Evolutionary conservation across 306 rosid species (phyloP).

Genomic region (Cucurbita moschata): DNA sequence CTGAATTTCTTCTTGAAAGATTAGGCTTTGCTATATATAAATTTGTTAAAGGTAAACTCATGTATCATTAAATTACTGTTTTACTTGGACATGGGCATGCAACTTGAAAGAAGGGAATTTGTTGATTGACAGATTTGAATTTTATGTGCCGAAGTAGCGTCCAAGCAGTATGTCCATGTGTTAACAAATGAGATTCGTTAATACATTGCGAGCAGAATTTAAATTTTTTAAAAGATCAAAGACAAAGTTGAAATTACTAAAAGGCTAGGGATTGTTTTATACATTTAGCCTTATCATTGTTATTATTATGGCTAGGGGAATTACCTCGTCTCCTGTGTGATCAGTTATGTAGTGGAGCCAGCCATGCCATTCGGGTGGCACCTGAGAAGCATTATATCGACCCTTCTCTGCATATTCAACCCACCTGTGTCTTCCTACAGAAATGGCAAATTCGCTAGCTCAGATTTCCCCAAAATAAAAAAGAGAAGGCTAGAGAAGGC

Average conservation of each 20-base stretch:
- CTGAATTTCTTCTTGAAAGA: neutral
- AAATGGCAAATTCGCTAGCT: neutral
- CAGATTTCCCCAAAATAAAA: neutral
- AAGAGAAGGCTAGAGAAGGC: neutral
- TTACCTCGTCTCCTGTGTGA: constrained; percentile 93
- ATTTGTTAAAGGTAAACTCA: neutral
- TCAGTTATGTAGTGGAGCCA: constrained; percentile 91
- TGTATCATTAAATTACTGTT: neutral
- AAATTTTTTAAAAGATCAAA: neutral
- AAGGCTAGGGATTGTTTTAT: neutral
- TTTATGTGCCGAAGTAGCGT: neutral
- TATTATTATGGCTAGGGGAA: neutral
- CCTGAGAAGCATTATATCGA: constrained; percentile 97
- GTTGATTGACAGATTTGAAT: neutral
- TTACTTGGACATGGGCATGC: neutral
- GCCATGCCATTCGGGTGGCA: constrained; percentile 98
- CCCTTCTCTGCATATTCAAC: constrained; percentile 89
- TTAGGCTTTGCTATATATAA: neutral
- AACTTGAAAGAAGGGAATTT: neutral
- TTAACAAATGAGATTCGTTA: too few species aligned
- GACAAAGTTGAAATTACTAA: neutral
- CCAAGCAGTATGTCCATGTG: neutral
- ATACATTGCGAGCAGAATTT: neutral
- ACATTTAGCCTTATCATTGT: neutral
- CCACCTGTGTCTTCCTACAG: constrained; percentile 97